A percentile compares a stretch with the other conserved stretches of the same genome.
Conservation (phyloP, 1,139 yeast genomes). For the Lodderomyces metapsilosis region DNA sequence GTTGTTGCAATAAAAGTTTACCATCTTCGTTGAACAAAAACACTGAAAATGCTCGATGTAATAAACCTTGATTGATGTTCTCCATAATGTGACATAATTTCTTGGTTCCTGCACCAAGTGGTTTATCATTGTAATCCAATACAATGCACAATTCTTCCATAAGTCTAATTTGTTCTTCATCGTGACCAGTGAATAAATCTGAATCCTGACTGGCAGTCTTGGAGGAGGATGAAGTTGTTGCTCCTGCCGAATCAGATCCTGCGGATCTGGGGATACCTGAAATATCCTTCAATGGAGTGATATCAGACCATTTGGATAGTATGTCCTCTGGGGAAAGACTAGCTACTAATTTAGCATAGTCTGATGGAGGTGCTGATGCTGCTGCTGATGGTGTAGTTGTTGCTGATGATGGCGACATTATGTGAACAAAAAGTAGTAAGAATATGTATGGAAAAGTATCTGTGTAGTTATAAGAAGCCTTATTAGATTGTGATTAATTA, state of each 20-base stretch:
- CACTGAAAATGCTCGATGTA: conserved; percentile 95
- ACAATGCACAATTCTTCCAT: conserved; percentile 98
- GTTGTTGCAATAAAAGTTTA: conserved; percentile 80
- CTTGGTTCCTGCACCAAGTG: conserved; percentile 92
- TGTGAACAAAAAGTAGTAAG: background rate
- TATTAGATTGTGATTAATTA: too few relatives aligned
- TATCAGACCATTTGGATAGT: conserved; percentile 60
- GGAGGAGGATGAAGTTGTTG: too few relatives aligned
- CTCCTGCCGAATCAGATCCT: conserved; percentile 20
- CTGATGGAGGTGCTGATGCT: conserved; percentile 11
- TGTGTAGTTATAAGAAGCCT: background rate
- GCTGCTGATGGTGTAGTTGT: background rate
- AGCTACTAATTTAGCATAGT: conserved; percentile 55
- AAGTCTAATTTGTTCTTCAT: conserved; percentile 86
- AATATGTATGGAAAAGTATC: too few relatives aligned
- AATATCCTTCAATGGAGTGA: conserved; percentile 51
- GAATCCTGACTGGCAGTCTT: conserved; percentile 15
- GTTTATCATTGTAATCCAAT: conserved; percentile 79
- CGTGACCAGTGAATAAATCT: conserved; percentile 73
- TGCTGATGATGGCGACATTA: background rate
- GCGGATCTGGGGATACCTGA: conserved; percentile 46
- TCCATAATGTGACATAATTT: conserved; percentile 89
- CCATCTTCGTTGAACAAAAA: conserved; percentile 80
- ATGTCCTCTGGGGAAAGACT: conserved; percentile 49
- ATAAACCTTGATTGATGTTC: conserved; percentile 78